Conservation (phyloP, 2,329 filamentous ascomycete species). For the Nemania bipapillata region DNA sequence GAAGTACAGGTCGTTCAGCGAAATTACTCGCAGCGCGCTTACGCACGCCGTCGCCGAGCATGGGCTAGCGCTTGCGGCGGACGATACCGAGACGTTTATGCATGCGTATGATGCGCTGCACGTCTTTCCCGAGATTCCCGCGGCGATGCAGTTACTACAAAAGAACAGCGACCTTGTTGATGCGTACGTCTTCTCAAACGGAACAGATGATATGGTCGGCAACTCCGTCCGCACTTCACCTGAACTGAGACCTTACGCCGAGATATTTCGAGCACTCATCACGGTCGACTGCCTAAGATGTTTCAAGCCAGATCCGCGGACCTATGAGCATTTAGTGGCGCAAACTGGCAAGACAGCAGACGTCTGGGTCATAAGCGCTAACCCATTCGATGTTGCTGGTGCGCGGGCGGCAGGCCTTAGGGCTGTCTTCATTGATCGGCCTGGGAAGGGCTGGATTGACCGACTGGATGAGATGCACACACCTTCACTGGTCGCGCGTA, state of each 20-base stretch:
- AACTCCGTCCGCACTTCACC: conserved; percentile 68
- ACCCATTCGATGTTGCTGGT: conserved; percentile 78
- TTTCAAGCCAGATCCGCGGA: conserved; percentile 73
- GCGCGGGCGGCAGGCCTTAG: conserved; percentile 70
- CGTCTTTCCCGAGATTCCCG: conserved; percentile 71
- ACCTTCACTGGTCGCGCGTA: conserved; percentile 65
- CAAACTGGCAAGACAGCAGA: conserved; percentile 61
- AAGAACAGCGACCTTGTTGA: conserved; percentile 55
- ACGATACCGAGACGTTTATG: conserved; percentile 65
- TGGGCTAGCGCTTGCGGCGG: conserved; percentile 56
- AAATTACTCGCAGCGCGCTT: conserved; percentile 71
- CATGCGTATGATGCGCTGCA: conserved; percentile 71
- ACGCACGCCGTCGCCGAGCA: conserved; percentile 71
- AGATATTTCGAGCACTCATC: conserved; percentile 65
- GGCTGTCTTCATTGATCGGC: conserved; percentile 74
- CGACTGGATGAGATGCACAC: conserved; percentile 60
- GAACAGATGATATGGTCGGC: conserved; percentile 70
- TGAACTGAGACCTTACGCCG: conserved; percentile 61
- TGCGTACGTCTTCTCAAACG: conserved; percentile 76
- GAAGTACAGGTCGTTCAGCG: conserved; percentile 69
- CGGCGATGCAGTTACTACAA: conserved; percentile 62
- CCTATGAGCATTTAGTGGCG: conserved; percentile 69
- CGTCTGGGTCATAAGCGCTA: conserved; percentile 76
- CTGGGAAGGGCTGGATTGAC: conserved; percentile 73
- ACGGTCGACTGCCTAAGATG: conserved; percentile 68